Evolutionary conservation across 345 rosid genomes (phyloP).

Genomic region (Rhizophora mangle): DNA sequence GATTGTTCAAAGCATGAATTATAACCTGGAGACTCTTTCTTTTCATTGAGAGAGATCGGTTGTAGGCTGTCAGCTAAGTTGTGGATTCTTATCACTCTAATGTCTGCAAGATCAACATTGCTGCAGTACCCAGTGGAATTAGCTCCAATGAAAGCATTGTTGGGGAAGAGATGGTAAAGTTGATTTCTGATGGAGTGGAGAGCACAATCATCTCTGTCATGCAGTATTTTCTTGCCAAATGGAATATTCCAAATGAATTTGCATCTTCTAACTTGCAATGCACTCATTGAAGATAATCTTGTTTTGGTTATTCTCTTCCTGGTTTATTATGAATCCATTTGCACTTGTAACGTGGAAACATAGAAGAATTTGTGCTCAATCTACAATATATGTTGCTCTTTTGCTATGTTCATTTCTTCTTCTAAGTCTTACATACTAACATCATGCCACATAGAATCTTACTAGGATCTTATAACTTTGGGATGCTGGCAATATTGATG

Average conservation of each 20-base stretch:
- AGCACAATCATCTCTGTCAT: slow-evolving; percentile 51
- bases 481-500: slow-evolving; percentile 63
- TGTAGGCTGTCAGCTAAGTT: slow-evolving; percentile 1
- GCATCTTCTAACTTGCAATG: neutral
- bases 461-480: slow-evolving; percentile 57
- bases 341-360: slow-evolving; percentile 61
- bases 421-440: slow-evolving; percentile 22
- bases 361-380: slow-evolving; percentile 67
- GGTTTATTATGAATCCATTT: slow-evolving; percentile 69
- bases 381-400: slow-evolving; percentile 57
- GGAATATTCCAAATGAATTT: slow-evolving; percentile 37
- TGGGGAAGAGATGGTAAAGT: slow-evolving; percentile 48
- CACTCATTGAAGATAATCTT: slow-evolving; percentile 61
- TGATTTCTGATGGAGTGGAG: slow-evolving; percentile 86
- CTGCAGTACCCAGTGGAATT: slow-evolving; percentile 57
- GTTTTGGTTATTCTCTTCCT: slow-evolving; percentile 78
- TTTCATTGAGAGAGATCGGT: neutral
- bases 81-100: neutral
- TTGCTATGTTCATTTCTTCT: slow-evolving; percentile 13
- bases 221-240: slow-evolving; percentile 57
- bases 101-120: slow-evolving; percentile 10
- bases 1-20: neutral
- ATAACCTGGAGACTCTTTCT: neutral
- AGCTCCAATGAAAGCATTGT: slow-evolving; percentile 40
- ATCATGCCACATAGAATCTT: slow-evolving; percentile 55